Evolutionary conservation across 176 grass and related monocot species (phyloP).

Genomic region (Zea luxurians): DNA sequence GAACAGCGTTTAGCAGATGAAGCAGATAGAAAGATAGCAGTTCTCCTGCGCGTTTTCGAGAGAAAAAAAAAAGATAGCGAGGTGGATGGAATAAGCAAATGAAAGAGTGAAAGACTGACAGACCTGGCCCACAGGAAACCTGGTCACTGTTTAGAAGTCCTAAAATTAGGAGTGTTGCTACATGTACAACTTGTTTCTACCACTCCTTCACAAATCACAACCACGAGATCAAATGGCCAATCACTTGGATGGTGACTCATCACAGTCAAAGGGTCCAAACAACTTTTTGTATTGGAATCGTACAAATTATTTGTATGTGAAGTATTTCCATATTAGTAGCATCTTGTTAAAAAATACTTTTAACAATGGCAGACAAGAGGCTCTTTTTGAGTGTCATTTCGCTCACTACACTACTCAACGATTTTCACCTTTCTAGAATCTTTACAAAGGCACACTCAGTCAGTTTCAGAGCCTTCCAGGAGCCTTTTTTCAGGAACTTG

Average conservation of each 20-base stretch:
- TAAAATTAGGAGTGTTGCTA: not conserved
- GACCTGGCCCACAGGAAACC: not conserved
- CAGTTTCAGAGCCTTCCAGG: constrained; percentile 19
- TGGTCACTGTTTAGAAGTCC: not conserved
- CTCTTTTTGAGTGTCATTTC: not conserved
- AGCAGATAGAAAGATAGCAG: not conserved
- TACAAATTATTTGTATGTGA: constrained; percentile 1
- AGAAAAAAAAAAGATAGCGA: too few relatives aligned
- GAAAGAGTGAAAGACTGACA: not conserved
- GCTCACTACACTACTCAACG: constrained; percentile 8
- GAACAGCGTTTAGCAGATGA: not conserved
- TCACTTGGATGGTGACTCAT: not conserved
- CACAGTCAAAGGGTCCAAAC: not conserved
- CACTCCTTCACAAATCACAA: too few relatives aligned
- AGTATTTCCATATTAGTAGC: not conserved
- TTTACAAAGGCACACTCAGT: not conserved
- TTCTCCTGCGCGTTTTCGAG: too few relatives aligned
- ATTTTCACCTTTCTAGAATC: not conserved
- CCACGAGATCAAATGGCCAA: constrained; percentile 8
- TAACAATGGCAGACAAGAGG: constrained; percentile 1
- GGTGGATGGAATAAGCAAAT: not conserved
- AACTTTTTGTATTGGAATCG: not conserved
- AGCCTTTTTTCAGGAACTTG: too few relatives aligned
- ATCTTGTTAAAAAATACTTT: not conserved
- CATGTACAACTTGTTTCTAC: not conserved